A percentile compares a stretch with the other conserved stretches of the same genome.
phyloP scores from a whole-genome alignment of 192 early-diverging fungal species.

The Podila verticillata region DNA sequence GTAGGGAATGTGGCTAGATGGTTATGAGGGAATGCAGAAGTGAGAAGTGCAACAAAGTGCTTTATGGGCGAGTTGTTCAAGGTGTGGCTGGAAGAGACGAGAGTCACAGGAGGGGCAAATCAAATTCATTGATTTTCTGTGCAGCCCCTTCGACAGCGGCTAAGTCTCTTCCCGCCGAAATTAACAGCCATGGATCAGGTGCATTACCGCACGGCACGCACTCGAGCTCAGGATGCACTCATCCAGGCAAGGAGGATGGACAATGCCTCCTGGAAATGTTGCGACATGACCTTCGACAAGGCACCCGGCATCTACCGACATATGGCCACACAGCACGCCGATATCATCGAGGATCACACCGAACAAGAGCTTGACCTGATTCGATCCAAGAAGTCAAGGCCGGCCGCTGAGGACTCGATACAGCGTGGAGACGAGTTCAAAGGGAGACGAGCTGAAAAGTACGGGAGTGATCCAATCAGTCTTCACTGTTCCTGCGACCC shows the following conservation, averaged over 20 bases:
- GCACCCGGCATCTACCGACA: constrained; percentile 28
- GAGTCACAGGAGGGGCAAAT: background rate
- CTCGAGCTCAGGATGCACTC: constrained; percentile 12
- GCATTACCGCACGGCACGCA: constrained; percentile 17
- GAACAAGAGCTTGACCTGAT: background rate
- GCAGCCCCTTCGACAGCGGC: too few relatives aligned
- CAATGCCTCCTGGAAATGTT: constrained; percentile 25
- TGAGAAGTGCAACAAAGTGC: too few relatives aligned
- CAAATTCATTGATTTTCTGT: constrained; percentile 9
- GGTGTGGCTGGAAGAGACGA: too few relatives aligned
- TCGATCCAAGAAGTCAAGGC: background rate
- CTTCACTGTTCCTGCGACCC: constrained; percentile 52
- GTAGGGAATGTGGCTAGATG: too few relatives aligned
- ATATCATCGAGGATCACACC: constrained; percentile 13
- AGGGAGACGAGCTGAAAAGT: constrained; percentile 37
- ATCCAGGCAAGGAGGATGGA: constrained; percentile 17
- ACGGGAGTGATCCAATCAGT: constrained; percentile 55
- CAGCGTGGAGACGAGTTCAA: constrained; percentile 9
- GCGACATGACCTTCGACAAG: constrained; percentile 7
- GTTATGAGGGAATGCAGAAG: too few relatives aligned
- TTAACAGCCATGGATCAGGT: background rate
- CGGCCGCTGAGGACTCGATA: background rate
- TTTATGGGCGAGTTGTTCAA: too few relatives aligned
- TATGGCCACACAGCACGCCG: constrained; percentile 17
- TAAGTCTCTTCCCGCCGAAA: background rate